Percentiles rank a stretch among this genome's conserved stretches.
Conservation (phyloP, 2,329 filamentous ascomycete genomes). For the Trichoderma koningiopsis region DNA sequence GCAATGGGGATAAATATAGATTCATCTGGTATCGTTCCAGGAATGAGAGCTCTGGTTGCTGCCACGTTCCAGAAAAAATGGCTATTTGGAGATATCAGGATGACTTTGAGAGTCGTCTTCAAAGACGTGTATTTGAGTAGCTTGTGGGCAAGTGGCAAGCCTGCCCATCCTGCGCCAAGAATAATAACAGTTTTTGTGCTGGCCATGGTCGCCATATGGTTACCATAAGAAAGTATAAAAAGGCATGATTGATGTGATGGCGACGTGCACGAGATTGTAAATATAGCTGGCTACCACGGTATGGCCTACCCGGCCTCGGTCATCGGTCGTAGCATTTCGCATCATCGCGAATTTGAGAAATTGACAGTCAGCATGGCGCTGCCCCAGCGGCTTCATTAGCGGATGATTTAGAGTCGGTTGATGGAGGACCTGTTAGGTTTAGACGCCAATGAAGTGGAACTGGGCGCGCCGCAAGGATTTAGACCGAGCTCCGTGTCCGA, state of each 20-base stretch:
- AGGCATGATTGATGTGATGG: neutral
- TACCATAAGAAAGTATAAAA: neutral
- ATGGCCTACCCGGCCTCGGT: neutral
- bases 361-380: neutral
- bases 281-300: neutral
- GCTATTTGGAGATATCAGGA: constrained; percentile 56
- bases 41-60: constrained; percentile 56
- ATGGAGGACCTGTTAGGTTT: neutral
- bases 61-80: constrained; percentile 61
- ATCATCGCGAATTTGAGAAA: neutral
- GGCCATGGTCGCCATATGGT: neutral
- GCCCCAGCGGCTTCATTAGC: neutral
- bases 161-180: constrained; percentile 55
- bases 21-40: constrained; percentile 49
- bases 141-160: constrained; percentile 54
- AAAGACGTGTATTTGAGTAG: constrained; percentile 52
- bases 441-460: neutral
- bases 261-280: neutral
- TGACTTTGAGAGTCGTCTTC: constrained; percentile 49
- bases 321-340: neutral
- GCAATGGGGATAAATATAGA: constrained; percentile 51
- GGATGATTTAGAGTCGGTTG: neutral
- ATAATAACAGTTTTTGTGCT: constrained; percentile 53
- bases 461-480: constrained; percentile 19
- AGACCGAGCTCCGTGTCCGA: constrained; percentile 37